phyloP scores from a whole-genome alignment of 2,329 filamentous ascomycete genomes.

The Pestalotiopsis sp. region DNA sequence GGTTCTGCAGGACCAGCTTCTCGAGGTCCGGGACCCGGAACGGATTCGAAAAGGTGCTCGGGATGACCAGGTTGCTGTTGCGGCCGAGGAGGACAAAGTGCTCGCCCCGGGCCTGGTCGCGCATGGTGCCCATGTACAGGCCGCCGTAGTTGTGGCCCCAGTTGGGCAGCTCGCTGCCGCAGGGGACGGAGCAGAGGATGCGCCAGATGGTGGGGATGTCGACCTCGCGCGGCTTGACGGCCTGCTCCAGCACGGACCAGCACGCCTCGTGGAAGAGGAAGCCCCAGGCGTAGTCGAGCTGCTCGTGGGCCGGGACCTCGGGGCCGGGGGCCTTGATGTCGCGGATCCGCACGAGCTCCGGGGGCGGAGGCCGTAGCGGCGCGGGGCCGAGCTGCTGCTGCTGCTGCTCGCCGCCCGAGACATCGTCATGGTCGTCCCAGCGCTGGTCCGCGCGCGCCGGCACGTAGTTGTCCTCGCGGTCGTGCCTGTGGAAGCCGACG shows the following conservation, averaged over 20 bases:
- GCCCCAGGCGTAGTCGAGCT: conserved; percentile 24
- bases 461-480: conserved; percentile 16
- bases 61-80: conserved; percentile 22
- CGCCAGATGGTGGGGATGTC: conserved; percentile 27
- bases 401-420: neutral
- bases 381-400: neutral
- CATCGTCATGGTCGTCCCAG: conserved; percentile 17
- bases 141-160: conserved; percentile 30
- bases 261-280: conserved; percentile 30
- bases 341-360: conserved; percentile 21
- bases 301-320: conserved; percentile 15
- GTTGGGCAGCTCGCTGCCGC: conserved; percentile 22
- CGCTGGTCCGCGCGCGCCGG: conserved; percentile 23
- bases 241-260: conserved; percentile 27
- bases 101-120: conserved; percentile 14
- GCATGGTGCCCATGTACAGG: conserved; percentile 19
- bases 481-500: conserved; percentile 20
- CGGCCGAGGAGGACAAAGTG: conserved; percentile 19
- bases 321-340: conserved; percentile 20
- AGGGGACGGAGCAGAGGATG: conserved; percentile 26
- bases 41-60: conserved; percentile 25
- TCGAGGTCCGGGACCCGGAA: conserved; percentile 25
- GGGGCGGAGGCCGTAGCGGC: conserved; percentile 10
- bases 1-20: conserved; percentile 17
- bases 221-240: conserved; percentile 19